A percentile compares a stretch with the other conserved stretches of the same genome.
Conservation (phyloP, 139 green algal species). For the Chlorella sp. region DNA sequence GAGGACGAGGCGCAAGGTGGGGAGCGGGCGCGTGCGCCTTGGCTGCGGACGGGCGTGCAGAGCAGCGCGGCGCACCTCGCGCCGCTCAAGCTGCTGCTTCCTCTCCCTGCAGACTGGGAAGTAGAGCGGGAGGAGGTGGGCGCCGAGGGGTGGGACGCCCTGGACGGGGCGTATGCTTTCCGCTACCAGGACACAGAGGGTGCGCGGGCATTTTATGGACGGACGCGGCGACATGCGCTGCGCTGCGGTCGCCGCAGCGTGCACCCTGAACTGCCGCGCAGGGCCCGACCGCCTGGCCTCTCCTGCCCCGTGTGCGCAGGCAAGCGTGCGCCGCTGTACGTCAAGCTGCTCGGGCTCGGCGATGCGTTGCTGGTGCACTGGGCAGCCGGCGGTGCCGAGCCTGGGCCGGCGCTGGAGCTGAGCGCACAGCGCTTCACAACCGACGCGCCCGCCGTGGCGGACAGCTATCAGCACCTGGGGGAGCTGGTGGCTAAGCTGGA, state of each 20-base stretch:
- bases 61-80: background rate
- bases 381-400: background rate
- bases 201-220: background rate
- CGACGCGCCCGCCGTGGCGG: background rate
- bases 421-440: conserved; percentile 29
- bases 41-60: background rate
- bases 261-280: background rate
- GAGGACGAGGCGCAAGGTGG: conserved; percentile 29
- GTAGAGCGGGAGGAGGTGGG: conserved; percentile 17
- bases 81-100: background rate
- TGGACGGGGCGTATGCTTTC: conserved; percentile 34
- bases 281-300: background rate
- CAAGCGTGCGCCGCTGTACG: conserved; percentile 19
- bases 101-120: background rate
- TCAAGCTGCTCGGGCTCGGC: conserved; percentile 32
- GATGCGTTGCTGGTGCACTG: conserved; percentile 45
- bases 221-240: background rate
- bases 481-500: conserved; percentile 39
- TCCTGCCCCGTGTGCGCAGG: conserved; percentile 1
- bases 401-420: conserved; percentile 33
- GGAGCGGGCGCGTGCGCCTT: background rate
- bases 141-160: conserved; percentile 31
- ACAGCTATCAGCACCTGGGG: conserved; percentile 32
- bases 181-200: conserved; percentile 37
- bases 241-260: background rate